Percentiles rank a stretch among this genome's conserved stretches.
phyloP scores from a whole-genome alignment of 2,329 filamentous ascomycete species.

The Nannizzia gypsea region DNA sequence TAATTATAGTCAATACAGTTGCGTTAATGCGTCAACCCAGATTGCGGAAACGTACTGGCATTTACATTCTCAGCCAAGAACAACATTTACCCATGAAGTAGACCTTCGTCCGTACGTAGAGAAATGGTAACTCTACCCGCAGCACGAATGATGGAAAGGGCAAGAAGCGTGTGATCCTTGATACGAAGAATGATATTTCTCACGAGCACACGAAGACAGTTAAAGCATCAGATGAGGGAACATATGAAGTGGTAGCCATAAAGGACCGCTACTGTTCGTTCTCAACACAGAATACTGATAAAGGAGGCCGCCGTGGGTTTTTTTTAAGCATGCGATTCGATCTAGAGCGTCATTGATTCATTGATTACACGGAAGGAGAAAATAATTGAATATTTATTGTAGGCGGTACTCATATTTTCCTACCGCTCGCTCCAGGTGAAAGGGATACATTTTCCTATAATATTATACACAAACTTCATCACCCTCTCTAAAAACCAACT shows the following conservation, averaged over 20 bases:
- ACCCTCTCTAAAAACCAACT: neutral
- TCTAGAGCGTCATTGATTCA: neutral
- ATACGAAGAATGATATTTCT: constrained; percentile 79
- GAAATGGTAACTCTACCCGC: constrained; percentile 69
- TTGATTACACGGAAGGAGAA: neutral
- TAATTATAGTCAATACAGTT: neutral
- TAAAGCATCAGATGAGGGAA: constrained; percentile 82
- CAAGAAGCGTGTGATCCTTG: constrained; percentile 67
- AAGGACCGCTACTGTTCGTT: constrained; percentile 89
- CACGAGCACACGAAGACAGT: constrained; percentile 72
- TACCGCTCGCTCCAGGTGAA: too few species aligned
- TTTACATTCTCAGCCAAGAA: constrained; percentile 67
- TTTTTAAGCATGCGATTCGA: neutral
- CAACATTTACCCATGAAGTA: constrained; percentile 69
- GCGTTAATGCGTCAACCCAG: constrained; percentile 29
- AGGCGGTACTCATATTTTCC: neutral
- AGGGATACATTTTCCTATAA: neutral
- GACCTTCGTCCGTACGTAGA: constrained; percentile 71
- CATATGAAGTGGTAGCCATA: constrained; percentile 93
- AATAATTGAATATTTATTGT: neutral
- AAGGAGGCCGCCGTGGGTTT: neutral
- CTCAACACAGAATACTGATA: constrained; percentile 50
- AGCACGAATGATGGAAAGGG: constrained; percentile 73
- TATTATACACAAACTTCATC: neutral
- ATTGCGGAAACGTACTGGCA: constrained; percentile 83